Percentiles rank a stretch among this genome's conserved stretches.
These are phyloP conservation scores for Anisodus tanguticus DNA, from an alignment of 257 asterid genomes.

Conservation along the genomic window DNA sequence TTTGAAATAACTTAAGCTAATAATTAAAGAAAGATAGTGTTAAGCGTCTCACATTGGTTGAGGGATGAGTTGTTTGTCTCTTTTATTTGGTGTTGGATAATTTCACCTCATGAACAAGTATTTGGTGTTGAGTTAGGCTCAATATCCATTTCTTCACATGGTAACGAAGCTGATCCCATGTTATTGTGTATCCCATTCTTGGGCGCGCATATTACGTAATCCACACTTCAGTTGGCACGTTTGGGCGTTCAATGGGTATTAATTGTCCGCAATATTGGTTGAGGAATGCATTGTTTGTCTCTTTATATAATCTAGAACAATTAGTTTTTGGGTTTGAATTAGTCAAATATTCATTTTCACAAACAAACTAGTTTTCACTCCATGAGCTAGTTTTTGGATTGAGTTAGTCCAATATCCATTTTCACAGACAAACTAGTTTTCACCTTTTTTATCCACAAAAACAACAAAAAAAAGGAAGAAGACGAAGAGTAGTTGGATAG, in stretches of 20 bases:
- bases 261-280: neutral
- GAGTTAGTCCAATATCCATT: too few species aligned
- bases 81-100: neutral
- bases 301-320: neutral
- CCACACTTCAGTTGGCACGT: neutral
- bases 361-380: too few species aligned
- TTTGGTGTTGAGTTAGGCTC: neutral
- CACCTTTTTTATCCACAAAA: too few species aligned
- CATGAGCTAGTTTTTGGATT: too few species aligned
- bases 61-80: neutral
- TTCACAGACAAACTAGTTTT: too few species aligned
- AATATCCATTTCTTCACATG: too few species aligned
- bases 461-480: too few species aligned
- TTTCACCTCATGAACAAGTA: neutral
- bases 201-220: neutral
- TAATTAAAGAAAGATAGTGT: neutral
- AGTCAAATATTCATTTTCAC: too few species aligned
- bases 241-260: neutral
- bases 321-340: neutral
- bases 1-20: neutral
- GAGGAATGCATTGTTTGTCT: neutral
- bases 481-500: too few species aligned
- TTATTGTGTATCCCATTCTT: neutral
- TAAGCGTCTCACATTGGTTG: too few species aligned
- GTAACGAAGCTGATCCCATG: neutral